Evolutionary conservation across 1,139 yeast genomes (phyloP).

Genomic region (Waltiozyma sp.): DNA sequence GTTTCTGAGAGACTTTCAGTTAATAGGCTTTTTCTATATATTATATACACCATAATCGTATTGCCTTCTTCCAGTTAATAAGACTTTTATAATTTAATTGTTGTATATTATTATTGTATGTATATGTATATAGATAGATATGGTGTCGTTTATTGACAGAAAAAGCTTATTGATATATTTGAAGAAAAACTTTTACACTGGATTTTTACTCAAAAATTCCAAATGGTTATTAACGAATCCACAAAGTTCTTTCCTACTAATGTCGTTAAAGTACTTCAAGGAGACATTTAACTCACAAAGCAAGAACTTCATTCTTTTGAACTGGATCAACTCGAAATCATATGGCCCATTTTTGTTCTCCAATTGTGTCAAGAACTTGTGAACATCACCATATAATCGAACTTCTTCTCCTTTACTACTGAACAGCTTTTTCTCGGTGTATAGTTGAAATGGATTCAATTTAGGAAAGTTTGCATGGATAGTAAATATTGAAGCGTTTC

Average conservation of each 20-base stretch:
- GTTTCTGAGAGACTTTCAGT: too few species aligned
- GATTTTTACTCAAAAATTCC: slow-evolving; percentile 26
- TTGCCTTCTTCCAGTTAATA: too few species aligned
- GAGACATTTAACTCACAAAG: slow-evolving; percentile 42
- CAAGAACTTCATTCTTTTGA: slow-evolving; percentile 45
- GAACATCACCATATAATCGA: slow-evolving; percentile 34
- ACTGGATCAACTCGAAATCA: slow-evolving; percentile 51
- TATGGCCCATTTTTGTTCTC: slow-evolving; percentile 18
- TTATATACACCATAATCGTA: too few species aligned
- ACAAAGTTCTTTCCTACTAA: slow-evolving; percentile 36
- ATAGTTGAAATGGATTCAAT: slow-evolving; percentile 44
- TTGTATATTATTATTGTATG: too few species aligned
- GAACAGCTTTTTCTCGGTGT: slow-evolving; percentile 29
- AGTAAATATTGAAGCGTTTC: slow-evolving; percentile 12
- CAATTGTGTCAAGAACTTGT: slow-evolving; percentile 20
- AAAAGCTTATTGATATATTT: too few species aligned
- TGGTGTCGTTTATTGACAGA: too few species aligned
- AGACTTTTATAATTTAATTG: too few species aligned
- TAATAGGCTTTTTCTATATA: too few species aligned
- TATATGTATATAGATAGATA: too few species aligned
- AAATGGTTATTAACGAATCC: slow-evolving; percentile 36
- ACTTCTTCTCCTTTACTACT: slow-evolving; percentile 33
- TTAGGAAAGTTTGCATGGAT: slow-evolving; percentile 61
- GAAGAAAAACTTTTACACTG: neutral
- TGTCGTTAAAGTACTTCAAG: slow-evolving; percentile 34